A percentile compares a stretch with the other conserved stretches of the same genome.
Conservation (phyloP, 176 grass and related monocot species). For the maize (Zea mays) region DNA sequence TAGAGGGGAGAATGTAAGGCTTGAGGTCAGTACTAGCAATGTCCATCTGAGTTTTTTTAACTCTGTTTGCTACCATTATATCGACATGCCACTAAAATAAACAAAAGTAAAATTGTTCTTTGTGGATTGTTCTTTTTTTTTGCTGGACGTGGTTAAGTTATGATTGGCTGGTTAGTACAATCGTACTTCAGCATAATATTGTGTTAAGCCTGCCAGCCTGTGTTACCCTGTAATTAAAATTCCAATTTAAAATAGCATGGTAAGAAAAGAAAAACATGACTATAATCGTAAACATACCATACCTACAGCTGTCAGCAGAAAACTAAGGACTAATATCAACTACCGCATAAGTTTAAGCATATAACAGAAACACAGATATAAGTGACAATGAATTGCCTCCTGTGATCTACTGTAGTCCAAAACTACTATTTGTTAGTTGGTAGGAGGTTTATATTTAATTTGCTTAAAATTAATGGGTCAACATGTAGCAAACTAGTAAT, state of each 20-base stretch:
- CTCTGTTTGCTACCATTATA: background rate
- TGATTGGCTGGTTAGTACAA: background rate
- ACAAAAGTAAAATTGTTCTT: background rate
- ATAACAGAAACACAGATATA: background rate
- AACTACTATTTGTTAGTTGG: background rate
- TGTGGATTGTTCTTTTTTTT: background rate
- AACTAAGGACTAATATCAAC: background rate
- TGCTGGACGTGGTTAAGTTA: background rate
- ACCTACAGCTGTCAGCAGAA: background rate
- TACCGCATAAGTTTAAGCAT: background rate
- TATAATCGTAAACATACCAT: background rate
- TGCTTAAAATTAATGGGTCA: background rate
- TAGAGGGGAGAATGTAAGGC: slow-evolving; percentile 51
- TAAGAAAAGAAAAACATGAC: background rate
- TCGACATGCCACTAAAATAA: background rate
- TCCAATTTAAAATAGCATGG: background rate
- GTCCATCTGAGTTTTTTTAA: background rate
- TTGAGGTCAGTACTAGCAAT: slow-evolving; percentile 49
- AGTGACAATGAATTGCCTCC: background rate
- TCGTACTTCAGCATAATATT: background rate
- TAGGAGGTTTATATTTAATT: background rate
- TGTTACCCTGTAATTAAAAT: background rate
- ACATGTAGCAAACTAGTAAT: background rate
- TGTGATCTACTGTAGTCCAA: background rate
- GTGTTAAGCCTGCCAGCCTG: background rate